Evolutionary conservation across 108 stramenopile genomes (phyloP), one percentile per base, ranked within the genome.

Genomic region (Nitzschia sp.): DNA sequence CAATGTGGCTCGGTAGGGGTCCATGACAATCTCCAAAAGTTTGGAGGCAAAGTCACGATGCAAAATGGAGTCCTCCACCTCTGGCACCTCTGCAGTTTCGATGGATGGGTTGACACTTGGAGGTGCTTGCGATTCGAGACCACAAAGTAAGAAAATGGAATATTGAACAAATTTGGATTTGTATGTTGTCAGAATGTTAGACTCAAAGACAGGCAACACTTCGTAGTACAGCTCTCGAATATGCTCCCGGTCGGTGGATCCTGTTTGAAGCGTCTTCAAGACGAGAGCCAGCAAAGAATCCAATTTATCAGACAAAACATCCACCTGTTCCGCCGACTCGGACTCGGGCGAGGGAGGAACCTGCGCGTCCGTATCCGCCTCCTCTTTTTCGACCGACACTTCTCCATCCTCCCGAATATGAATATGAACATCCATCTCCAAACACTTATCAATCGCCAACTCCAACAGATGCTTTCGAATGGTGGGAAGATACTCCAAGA

Each of bases 401-500:
- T 85, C 83, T 12, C 98, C 98, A 34, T 76, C 69, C 52, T 96
- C 86, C 51, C 79, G 72, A 53, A 98, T 97, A 64, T 91, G 89
- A 58, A 98, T 97, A 68, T 98, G 94, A 43, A 98, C 98, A 80
- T 98, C 98, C 53, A 98, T 93, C 76, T 97, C 96, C 58, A 98
- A 63, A 37, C 94, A 94, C 54, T 85, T 88, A 51, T 94, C 92
- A 26, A 97, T 81, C 34, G 93, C 72, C 15, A 83, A 43, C 34
- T 79, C 82, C 41, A 86, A 53, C 8, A 86, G 11, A 39, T 72
- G 67, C n/a, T 63, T 53, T 17, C 77, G 70, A 24, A 83, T 73
- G 10, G 67, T 57, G 0, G 82, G 82, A 7, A 76, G 37, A 70
- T 86, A 86, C 0, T 77, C 69, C 24, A 82, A 14, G 0, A 83